Evolutionary conservation across 345 rosid species (phyloP).

Genomic region (Eucalyptus cloeziana): DNA sequence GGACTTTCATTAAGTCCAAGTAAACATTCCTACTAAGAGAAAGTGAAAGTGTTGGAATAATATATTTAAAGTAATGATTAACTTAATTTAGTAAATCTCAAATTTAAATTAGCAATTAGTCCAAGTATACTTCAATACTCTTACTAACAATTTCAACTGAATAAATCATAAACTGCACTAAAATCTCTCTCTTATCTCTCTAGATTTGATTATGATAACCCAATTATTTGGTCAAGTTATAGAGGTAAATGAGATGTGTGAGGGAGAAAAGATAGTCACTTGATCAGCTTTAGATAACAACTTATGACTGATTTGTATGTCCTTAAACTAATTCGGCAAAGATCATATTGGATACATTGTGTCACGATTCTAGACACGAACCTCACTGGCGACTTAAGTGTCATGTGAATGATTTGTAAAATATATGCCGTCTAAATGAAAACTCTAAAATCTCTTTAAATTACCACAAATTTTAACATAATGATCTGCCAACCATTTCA

Average conservation of each 20-base stretch:
- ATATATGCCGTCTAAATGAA: rapidly evolving
- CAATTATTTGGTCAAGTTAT: not conserved
- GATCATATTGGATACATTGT: too few species aligned
- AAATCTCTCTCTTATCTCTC: not conserved
- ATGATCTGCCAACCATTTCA: not conserved
- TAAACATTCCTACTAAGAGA: not conserved
- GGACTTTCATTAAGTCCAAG: not conserved
- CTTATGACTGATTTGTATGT: not conserved
- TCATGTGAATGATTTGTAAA: not conserved
- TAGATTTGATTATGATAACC: rapidly evolving
- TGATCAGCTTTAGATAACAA: not conserved
- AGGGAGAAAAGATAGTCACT: not conserved
- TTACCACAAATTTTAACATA: too few species aligned
- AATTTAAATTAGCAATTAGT: too few species aligned
- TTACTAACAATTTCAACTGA: not conserved
- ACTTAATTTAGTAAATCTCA: not conserved
- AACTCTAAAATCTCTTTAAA: not conserved
- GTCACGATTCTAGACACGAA: not conserved
- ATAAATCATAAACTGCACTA: not conserved
- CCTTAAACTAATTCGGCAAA: not conserved
- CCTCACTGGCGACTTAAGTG: not conserved
- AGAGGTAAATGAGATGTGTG: not conserved
- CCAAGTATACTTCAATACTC: not conserved
- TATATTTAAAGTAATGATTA: not conserved
- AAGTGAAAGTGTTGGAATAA: not conserved